Percentiles rank a stretch among this genome's conserved stretches.
These are phyloP conservation scores for Tuber magnatum DNA, from an alignment of 495 filamentous ascomycete genomes.

Conservation along the genomic window DNA sequence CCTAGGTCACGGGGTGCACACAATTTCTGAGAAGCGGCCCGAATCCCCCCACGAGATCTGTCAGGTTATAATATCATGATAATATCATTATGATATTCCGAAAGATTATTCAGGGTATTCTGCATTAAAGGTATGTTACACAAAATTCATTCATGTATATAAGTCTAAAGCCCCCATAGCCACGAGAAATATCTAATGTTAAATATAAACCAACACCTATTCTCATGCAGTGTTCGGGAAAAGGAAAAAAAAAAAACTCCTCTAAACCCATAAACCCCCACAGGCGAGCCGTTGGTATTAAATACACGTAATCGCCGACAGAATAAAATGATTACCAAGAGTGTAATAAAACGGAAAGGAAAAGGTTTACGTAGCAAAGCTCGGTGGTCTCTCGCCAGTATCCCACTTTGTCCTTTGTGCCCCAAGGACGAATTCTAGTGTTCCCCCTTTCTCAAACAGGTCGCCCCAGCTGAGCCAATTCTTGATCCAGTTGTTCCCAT, in stretches of 20 bases:
- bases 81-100: background rate
- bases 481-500: constrained; percentile 49
- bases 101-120: background rate
- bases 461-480: constrained; percentile 60
- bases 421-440: constrained; percentile 57
- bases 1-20: too few species aligned
- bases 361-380: constrained; percentile 20
- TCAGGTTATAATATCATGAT: background rate
- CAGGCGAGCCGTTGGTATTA: background rate
- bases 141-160: background rate
- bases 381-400: constrained; percentile 52
- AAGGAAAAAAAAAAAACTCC: background rate
- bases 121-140: background rate
- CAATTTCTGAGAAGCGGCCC: background rate
- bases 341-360: background rate
- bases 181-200: background rate
- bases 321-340: background rate
- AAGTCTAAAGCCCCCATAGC: background rate
- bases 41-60: background rate
- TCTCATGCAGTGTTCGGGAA: background rate
- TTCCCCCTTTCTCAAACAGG: constrained; percentile 57
- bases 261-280: background rate
- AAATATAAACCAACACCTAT: background rate
- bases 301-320: background rate
- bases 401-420: constrained; percentile 50